Conservation (phyloP, 345 rosid genomes). For the Eucalyptus polyanthemos region DNA sequence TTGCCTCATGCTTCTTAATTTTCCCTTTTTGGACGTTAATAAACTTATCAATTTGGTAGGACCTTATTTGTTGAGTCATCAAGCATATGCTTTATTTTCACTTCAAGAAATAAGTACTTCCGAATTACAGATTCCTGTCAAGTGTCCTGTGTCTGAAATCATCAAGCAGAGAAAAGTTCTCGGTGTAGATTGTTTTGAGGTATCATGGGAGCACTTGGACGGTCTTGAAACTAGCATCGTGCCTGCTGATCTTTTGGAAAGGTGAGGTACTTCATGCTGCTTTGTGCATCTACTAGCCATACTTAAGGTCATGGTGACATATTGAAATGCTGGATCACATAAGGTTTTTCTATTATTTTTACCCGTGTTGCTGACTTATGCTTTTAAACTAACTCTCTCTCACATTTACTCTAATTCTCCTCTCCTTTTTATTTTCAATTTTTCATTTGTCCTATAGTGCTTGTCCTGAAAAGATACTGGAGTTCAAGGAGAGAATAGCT, state of each 20-base stretch:
- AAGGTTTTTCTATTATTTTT: not conserved
- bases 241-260: constrained; percentile 68
- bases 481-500: constrained; percentile 55
- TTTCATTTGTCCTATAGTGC: constrained; percentile 25
- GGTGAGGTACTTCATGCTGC: constrained; percentile 18
- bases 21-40: not conserved
- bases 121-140: constrained; percentile 45
- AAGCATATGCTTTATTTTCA: not conserved
- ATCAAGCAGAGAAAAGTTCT: constrained; percentile 57
- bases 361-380: not conserved
- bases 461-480: constrained; percentile 73
- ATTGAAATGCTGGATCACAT: not conserved
- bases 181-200: constrained; percentile 74
- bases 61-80: not conserved
- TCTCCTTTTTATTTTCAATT: not conserved
- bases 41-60: not conserved
- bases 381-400: not conserved
- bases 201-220: constrained; percentile 51
- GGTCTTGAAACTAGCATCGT: constrained; percentile 61
- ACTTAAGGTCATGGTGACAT: not conserved
- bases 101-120: not conserved
- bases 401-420: not conserved
- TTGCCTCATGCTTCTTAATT: not conserved
- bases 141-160: constrained; percentile 68
- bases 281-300: not conserved